Percentiles rank a stretch among this genome's conserved stretches.
These are phyloP conservation scores for Agrocybe praecox DNA, from an alignment of 768 basidiomycete species.

Conservation along the genomic window DNA sequence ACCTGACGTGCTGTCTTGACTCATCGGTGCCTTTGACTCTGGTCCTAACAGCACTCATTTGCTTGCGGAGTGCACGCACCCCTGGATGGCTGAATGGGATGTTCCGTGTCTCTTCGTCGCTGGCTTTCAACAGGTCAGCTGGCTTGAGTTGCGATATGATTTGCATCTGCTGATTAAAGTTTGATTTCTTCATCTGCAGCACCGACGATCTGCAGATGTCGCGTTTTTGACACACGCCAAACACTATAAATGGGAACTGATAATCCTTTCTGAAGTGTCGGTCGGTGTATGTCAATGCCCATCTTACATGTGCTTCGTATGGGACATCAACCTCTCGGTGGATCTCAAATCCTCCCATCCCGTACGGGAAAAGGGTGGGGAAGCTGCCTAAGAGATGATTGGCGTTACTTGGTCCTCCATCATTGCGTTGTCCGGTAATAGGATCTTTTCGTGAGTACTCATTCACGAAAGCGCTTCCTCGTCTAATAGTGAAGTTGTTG, in stretches of 20 bases:
- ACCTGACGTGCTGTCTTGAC: constrained; percentile 18
- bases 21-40: constrained; percentile 35
- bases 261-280: constrained; percentile 27
- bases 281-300: constrained; percentile 31
- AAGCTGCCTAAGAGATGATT: constrained; percentile 28
- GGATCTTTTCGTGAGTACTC: constrained; percentile 23
- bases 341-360: constrained; percentile 32
- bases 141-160: neutral
- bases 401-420: constrained; percentile 21
- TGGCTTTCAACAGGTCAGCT: neutral
- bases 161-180: neutral
- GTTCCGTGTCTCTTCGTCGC: neutral
- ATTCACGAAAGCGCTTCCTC: constrained; percentile 26
- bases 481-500: neutral
- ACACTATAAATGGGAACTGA: constrained; percentile 22
- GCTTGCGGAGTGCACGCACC: constrained; percentile 22
- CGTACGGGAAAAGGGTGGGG: constrained; percentile 37
- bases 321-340: constrained; percentile 13
- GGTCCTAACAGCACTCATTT: constrained; percentile 24
- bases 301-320: constrained; percentile 29
- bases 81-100: constrained; percentile 23
- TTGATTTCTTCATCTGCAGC: constrained; percentile 3
- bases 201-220: constrained; percentile 15
- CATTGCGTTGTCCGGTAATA: constrained; percentile 9
- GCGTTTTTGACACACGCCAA: constrained; percentile 33